Evolutionary conservation across 805 yeast species (phyloP), one percentile per base, ranked within the genome.

Genomic region (Dipodascus geniculatus): DNA sequence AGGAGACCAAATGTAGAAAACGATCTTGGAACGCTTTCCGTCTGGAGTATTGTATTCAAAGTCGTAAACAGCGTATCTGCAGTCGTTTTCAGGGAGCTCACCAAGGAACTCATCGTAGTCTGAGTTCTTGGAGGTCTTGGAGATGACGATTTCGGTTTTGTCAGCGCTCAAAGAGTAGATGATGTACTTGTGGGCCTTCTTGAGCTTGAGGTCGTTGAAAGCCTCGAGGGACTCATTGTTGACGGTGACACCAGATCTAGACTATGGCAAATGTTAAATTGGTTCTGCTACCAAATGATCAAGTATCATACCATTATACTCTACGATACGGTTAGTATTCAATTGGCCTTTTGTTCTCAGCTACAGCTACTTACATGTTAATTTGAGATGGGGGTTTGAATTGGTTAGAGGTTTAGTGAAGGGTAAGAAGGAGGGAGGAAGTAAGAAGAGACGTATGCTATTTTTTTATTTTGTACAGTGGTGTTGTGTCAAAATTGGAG

Each of bases 51-150:
- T 96, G 73, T 90, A 93, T 75, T 91, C 97, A 65, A 93, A 91
- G 74, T 91, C 98, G 74, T 88, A 93, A 54, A 93, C 82, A 56
- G 98, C 99, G 71, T 93, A 93, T 71, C 90, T 82, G 74, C 97
- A 88, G 68, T 91, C 96, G 69, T 86, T 80, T 76, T 93, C 99
- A 64, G 98, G 96, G 65, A 93, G 81, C 67, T 85, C 80, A 69
- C 81, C 88, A 64, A 91, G 73, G 73, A 93, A 93, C 42, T 81
- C 73, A 65, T 93, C 98, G 74, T 93, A 93, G 63, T 83, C 85
- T 42, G 65, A 66, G 22, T 82, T 85, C 52, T 77, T 73, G 53
- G 96, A 88, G 58, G 91, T 86, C 71, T 84, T 80, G 66, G 83
- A 90, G 57, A 93, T 96, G 54, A 89, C 78, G 70, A 93, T 93